Percentiles rank a stretch among this genome's conserved stretches.
These are phyloP conservation scores for Eucalyptus regnans DNA, from an alignment of 345 rosid species.

Conservation along the genomic window DNA sequence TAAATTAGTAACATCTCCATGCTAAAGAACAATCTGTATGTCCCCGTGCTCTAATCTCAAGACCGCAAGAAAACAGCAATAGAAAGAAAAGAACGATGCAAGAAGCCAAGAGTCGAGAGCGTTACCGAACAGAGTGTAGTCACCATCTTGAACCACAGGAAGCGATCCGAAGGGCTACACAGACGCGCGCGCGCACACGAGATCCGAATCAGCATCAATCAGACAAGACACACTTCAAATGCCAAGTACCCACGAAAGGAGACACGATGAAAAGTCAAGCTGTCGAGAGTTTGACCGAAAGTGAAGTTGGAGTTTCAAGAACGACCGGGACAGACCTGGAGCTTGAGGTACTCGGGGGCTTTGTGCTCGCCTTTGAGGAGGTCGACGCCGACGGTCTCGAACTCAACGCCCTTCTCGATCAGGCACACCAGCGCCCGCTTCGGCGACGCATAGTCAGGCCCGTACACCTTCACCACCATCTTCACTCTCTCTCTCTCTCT, in stretches of 20 bases:
- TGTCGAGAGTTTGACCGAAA: not conserved
- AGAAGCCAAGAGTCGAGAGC: not conserved
- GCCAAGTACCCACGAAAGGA: not conserved
- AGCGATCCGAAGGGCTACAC: constrained; percentile 60
- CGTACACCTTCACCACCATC: constrained; percentile 63
- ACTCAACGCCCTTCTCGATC: constrained; percentile 43
- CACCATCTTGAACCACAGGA: constrained; percentile 64
- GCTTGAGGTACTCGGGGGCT: constrained; percentile 33
- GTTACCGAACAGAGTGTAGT: constrained; percentile 49
- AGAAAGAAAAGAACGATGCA: not conserved
- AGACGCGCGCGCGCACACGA: not conserved
- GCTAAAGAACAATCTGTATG: not conserved
- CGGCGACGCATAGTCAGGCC: constrained; percentile 35
- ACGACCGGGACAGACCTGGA: constrained; percentile 28
- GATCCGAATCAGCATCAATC: not conserved
- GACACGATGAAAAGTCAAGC: not conserved
- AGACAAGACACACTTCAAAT: not conserved
- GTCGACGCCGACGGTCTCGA: constrained; percentile 49
- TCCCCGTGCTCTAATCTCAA: not conserved
- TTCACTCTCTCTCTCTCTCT: not conserved
- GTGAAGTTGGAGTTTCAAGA: not conserved
- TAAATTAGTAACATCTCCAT: not conserved
- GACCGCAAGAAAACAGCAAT: not conserved
- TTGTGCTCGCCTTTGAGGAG: constrained; percentile 53
- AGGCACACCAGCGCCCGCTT: constrained; percentile 38